Percentiles rank a stretch among this genome's conserved stretches.
phyloP scores from a whole-genome alignment of 805 yeast genomes.

The Saccharomycopsis synnaedendra region DNA sequence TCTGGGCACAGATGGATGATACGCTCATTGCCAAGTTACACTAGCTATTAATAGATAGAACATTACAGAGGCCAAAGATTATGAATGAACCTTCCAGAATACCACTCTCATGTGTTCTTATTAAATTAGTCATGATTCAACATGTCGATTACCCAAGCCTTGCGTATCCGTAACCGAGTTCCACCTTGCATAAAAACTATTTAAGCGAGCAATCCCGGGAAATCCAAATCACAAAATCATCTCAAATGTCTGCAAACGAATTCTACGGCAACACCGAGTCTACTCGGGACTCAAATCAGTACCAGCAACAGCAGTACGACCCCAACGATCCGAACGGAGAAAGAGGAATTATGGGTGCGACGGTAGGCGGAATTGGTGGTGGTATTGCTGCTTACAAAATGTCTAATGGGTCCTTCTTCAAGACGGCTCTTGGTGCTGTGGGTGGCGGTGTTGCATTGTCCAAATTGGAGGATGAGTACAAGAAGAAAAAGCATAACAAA shows the following conservation, averaged over 20 bases:
- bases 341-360: slow-evolving; percentile 6
- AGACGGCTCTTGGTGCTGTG: slow-evolving; percentile 8
- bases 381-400: slow-evolving; percentile 6
- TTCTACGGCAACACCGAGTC: slow-evolving; percentile 4
- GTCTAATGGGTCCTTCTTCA: slow-evolving; percentile 4
- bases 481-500: not conserved
- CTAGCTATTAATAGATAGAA: too few relatives aligned
- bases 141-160: too few relatives aligned
- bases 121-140: too few relatives aligned
- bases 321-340: slow-evolving; percentile 3
- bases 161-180: too few relatives aligned
- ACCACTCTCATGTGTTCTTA: too few relatives aligned
- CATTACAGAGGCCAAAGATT: too few relatives aligned
- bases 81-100: too few relatives aligned
- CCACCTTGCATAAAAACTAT: too few relatives aligned
- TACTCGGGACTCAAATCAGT: not conserved
- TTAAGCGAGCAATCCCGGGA: too few relatives aligned
- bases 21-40: too few relatives aligned
- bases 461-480: slow-evolving; percentile 7
- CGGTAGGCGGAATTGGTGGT: slow-evolving; percentile 9
- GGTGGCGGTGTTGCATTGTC: slow-evolving; percentile 6
- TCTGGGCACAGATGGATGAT: too few relatives aligned
- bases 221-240: too few relatives aligned
- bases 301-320: not conserved
- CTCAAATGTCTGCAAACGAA: slow-evolving; percentile 10